Percentiles rank a stretch among this genome's conserved stretches.
Evolutionary conservation across 2,329 filamentous ascomycete genomes (phyloP).

Genomic region (Colletotrichum navitas): DNA sequence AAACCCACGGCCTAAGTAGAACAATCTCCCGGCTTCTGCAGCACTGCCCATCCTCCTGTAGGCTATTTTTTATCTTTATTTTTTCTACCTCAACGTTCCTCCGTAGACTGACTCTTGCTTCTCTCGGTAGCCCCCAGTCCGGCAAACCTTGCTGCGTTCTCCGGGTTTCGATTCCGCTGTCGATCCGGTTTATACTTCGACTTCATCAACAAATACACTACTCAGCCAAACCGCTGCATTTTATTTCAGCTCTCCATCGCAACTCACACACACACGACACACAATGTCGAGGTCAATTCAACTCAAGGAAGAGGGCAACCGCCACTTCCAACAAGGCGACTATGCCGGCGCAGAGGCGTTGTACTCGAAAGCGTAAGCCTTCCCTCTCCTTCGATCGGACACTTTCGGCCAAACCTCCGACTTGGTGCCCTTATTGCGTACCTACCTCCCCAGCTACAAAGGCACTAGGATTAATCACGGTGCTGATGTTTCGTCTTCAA

Average conservation of each 20-base stretch:
- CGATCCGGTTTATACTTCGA: neutral
- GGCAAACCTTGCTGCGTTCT: neutral
- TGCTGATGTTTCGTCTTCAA: conserved; percentile 6
- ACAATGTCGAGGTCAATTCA: conserved; percentile 50
- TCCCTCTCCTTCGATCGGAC: neutral
- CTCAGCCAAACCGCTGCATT: neutral
- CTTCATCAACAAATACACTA: neutral
- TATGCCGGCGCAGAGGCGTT: conserved; percentile 74
- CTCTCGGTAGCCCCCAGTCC: neutral
- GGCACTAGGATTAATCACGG: neutral
- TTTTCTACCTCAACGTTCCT: neutral
- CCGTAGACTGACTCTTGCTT: neutral
- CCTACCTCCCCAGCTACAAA: neutral
- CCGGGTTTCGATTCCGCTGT: neutral
- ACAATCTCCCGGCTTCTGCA: neutral
- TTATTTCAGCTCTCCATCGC: neutral
- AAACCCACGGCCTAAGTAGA: neutral
- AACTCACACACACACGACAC: neutral
- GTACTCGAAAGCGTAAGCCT: conserved; percentile 77
- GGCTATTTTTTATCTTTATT: neutral
- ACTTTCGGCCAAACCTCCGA: neutral
- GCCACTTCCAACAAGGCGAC: conserved; percentile 73
- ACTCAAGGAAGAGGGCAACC: conserved; percentile 72
- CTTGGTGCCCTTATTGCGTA: neutral
- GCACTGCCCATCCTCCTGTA: neutral